phyloP scores from a whole-genome alignment of 148 eudicot species.

The Mesembryanthemum crystallinum region DNA sequence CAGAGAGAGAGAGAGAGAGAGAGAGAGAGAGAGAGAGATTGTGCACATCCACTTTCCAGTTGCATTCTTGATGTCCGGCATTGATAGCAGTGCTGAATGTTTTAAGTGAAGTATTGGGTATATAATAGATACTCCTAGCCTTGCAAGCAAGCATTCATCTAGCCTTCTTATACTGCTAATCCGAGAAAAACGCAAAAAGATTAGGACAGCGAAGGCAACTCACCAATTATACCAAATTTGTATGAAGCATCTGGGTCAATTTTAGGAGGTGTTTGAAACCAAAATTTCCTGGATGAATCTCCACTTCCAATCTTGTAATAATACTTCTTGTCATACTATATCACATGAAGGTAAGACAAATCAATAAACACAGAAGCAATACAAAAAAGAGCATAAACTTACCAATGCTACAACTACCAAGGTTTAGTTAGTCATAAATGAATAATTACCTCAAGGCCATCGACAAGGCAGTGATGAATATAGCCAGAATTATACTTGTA shows the following conservation, averaged over 20 bases:
- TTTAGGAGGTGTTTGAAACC: slow-evolving; percentile 90
- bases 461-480: slow-evolving; percentile 76
- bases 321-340: slow-evolving; percentile 78
- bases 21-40: not conserved
- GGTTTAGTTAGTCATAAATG: not conserved
- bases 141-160: not conserved
- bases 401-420: not conserved
- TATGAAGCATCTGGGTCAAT: slow-evolving; percentile 68
- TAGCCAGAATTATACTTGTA: slow-evolving; percentile 78
- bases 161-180: not conserved
- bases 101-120: not conserved
- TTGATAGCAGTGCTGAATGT: not conserved
- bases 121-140: not conserved
- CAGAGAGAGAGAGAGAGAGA: not conserved
- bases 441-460: slow-evolving; percentile 65
- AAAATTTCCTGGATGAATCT: slow-evolving; percentile 65
- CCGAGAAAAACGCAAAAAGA: too few species aligned
- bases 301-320: slow-evolving; percentile 73
- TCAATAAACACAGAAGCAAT: not conserved
- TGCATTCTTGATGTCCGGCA: not conserved
- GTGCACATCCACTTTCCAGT: not conserved
- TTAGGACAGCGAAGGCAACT: slow-evolving; percentile 26
- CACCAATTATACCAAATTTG: slow-evolving; percentile 91
- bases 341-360: slow-evolving; percentile 1
- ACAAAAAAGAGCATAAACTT: not conserved